phyloP scores from a whole-genome alignment of 2,329 filamentous ascomycete genomes.

The Colletotrichum tropicale region DNA sequence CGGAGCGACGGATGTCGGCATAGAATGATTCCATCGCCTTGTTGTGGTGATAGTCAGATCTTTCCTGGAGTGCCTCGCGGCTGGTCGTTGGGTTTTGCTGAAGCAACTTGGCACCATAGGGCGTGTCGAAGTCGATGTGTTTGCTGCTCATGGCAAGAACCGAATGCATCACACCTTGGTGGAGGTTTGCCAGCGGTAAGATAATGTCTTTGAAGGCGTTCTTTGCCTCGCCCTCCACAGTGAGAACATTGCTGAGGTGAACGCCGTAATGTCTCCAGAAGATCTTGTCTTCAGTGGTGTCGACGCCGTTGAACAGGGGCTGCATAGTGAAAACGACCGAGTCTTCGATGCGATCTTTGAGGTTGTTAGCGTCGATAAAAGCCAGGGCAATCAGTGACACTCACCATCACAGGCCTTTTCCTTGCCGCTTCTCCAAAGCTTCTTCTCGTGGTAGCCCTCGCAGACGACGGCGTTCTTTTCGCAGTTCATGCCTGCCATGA shows the following conservation, averaged over 20 bases:
- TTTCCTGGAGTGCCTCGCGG: constrained; percentile 48
- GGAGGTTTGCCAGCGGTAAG: constrained; percentile 78
- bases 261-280: constrained; percentile 86
- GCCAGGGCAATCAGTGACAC: constrained; percentile 16
- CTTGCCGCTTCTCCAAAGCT: constrained; percentile 85
- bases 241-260: constrained; percentile 80
- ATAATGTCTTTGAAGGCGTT: constrained; percentile 89
- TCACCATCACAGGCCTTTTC: constrained; percentile 74
- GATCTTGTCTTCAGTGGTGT: constrained; percentile 77
- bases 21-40: constrained; percentile 58
- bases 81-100: constrained; percentile 52
- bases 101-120: constrained; percentile 59
- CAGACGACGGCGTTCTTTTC: constrained; percentile 93
- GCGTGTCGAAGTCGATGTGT: constrained; percentile 68
- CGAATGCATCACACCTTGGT: constrained; percentile 88
- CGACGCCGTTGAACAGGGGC: constrained; percentile 79
- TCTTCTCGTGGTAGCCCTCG: constrained; percentile 87
- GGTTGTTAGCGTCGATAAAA: neutral
- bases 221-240: constrained; percentile 78
- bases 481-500: constrained; percentile 74
- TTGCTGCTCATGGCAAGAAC: constrained; percentile 83
- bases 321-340: constrained; percentile 56
- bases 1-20: constrained; percentile 46
- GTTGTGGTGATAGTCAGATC: constrained; percentile 61
- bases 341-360: constrained; percentile 8